Conservation (phyloP, 2,329 filamentous ascomycete species). For the Pseudogymnoascus sp. region DNA sequence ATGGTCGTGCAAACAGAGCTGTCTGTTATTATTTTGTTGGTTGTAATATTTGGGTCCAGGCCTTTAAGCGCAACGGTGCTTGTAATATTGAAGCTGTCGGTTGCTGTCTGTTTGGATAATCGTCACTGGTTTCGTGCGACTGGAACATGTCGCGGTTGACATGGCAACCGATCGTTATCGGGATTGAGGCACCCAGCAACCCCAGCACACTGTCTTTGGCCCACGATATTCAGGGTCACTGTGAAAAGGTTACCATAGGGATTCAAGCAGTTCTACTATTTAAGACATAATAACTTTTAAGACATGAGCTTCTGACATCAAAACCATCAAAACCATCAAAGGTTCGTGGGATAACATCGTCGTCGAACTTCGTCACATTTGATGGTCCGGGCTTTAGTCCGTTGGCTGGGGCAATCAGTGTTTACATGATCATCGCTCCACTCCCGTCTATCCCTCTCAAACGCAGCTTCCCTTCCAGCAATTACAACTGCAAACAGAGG, state of each 20-base stretch:
- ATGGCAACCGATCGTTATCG: slow-evolving; percentile 3
- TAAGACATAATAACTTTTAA: slow-evolving; percentile 1
- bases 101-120: not conserved
- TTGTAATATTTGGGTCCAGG: not conserved
- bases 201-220: not conserved
- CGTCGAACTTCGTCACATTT: not conserved
- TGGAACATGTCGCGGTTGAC: slow-evolving; percentile 3
- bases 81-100: not conserved
- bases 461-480: not conserved
- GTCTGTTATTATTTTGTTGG: not conserved
- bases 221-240: not conserved
- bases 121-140: slow-evolving; percentile 1
- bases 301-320: slow-evolving; percentile 2
- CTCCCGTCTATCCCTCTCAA: slow-evolving; percentile 5
- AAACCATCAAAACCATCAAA: not conserved
- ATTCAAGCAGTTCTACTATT: slow-evolving; percentile 6
- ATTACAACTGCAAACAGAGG: slow-evolving; percentile 2
- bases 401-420: slow-evolving; percentile 6
- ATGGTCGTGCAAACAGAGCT: not conserved
- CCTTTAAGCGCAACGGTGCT: not conserved
- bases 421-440: slow-evolving; percentile 9
- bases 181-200: slow-evolving; percentile 3
- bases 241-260: not conserved
- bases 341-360: not conserved
- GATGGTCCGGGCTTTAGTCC: slow-evolving; percentile 6